phyloP scores from a whole-genome alignment of 192 early-diverging fungal species.

The Linnemannia hyalina region DNA sequence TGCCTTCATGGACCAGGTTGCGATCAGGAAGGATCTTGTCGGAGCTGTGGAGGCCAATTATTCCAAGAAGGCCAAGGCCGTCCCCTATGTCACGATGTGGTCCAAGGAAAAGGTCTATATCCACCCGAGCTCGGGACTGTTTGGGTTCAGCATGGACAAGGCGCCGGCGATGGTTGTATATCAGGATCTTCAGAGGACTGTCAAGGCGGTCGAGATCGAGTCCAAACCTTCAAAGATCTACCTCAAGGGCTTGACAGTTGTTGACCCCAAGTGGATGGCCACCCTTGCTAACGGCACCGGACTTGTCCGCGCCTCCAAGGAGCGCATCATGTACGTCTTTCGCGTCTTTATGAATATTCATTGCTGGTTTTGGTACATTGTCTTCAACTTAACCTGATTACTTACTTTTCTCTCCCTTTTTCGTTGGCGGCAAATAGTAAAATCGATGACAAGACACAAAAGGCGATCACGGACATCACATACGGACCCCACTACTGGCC shows the following conservation, averaged over 20 bases:
- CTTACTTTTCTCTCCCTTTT: slow-evolving; percentile 4
- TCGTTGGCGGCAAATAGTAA: slow-evolving; percentile 27
- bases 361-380: background rate
- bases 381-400: background rate
- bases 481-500: slow-evolving; percentile 82
- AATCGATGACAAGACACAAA: slow-evolving; percentile 66
- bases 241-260: slow-evolving; percentile 73
- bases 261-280: slow-evolving; percentile 87
- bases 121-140: slow-evolving; percentile 77
- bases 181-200: slow-evolving; percentile 75
- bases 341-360: background rate
- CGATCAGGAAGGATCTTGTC: slow-evolving; percentile 85
- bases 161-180: slow-evolving; percentile 82
- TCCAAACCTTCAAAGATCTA: slow-evolving; percentile 50
- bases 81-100: slow-evolving; percentile 81
- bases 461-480: slow-evolving; percentile 62
- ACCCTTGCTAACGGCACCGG: slow-evolving; percentile 74
- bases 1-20: slow-evolving; percentile 95
- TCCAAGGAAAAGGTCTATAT: slow-evolving; percentile 80
- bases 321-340: slow-evolving; percentile 52
- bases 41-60: slow-evolving; percentile 65
- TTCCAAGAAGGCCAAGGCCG: slow-evolving; percentile 59
- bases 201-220: slow-evolving; percentile 56
- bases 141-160: slow-evolving; percentile 62
- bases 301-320: slow-evolving; percentile 52